These are phyloP conservation scores for Crucihimalaya himalaica DNA, from an alignment of 345 rosid species.

Conservation along the genomic window DNA sequence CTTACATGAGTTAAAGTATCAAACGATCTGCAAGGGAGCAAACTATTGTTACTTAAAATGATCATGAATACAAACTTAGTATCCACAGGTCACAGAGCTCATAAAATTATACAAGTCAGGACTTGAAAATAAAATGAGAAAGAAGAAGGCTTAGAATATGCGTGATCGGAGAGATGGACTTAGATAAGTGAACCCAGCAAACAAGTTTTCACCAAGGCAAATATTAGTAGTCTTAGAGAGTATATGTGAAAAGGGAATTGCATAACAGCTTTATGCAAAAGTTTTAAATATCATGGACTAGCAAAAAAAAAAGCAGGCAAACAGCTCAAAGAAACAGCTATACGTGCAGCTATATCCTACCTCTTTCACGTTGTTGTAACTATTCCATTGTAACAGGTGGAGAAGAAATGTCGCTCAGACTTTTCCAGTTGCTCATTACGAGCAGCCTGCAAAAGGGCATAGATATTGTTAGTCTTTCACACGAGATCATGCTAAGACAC, in stretches of 20 bases:
- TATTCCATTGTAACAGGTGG: slow-evolving; percentile 63
- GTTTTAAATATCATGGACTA: neutral
- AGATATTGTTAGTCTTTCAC: slow-evolving; percentile 7
- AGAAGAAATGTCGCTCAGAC: slow-evolving; percentile 77
- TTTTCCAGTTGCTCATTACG: slow-evolving; percentile 71
- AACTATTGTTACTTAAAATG: slow-evolving; percentile 13
- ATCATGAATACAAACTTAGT: slow-evolving; percentile 3
- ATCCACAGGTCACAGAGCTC: slow-evolving; percentile 9
- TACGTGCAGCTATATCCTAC: slow-evolving; percentile 38
- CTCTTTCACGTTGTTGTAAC: slow-evolving; percentile 58
- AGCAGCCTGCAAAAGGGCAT: slow-evolving; percentile 61
- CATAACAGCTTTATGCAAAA: slow-evolving; percentile 4
- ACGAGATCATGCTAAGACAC: slow-evolving; percentile 15
- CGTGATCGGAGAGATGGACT: neutral
- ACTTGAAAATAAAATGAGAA: neutral
- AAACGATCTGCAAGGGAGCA: slow-evolving; percentile 65
- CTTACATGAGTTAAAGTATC: slow-evolving; percentile 87
- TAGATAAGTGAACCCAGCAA: slow-evolving; percentile 9
- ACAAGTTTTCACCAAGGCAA: slow-evolving; percentile 7
- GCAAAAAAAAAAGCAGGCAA: neutral
- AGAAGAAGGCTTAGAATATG: slow-evolving; percentile 12
- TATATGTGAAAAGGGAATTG: neutral
- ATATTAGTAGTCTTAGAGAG: slow-evolving; percentile 16
- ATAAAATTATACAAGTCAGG: slow-evolving; percentile 2
- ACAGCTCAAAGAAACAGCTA: slow-evolving; percentile 1